These are phyloP conservation scores for Yamadazyma blattariae DNA, from an alignment of 1,139 yeast genomes.

Conservation along the genomic window DNA sequence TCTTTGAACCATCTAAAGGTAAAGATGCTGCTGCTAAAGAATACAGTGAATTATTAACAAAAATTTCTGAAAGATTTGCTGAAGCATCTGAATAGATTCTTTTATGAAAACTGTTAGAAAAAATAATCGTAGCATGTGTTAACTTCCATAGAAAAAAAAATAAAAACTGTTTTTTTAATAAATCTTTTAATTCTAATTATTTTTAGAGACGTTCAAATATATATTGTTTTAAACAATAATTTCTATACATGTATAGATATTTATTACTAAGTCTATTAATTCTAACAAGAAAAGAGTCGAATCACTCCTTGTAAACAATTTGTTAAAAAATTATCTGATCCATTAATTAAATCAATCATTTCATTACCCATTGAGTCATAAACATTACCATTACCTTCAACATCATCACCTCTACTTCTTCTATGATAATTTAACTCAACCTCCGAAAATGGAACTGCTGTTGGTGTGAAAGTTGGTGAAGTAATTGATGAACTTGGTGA, in stretches of 20 bases:
- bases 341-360: constrained; percentile 16
- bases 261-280: background rate
- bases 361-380: constrained; percentile 19
- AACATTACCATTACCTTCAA: constrained; percentile 10
- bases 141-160: too few species aligned
- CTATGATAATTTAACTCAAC: constrained; percentile 16
- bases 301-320: constrained; percentile 11
- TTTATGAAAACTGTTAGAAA: too few species aligned
- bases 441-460: constrained; percentile 24
- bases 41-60: constrained; percentile 70
- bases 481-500: background rate
- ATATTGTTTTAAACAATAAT: background rate
- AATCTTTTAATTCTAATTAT: constrained; percentile 3
- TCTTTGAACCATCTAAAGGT: constrained; percentile 93
- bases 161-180: too few species aligned
- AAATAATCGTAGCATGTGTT: background rate
- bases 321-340: constrained; percentile 18
- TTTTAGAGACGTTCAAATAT: constrained; percentile 1
- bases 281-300: constrained; percentile 5
- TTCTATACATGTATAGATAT: constrained; percentile 1
- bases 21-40: constrained; percentile 71
- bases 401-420: background rate
- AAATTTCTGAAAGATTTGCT: constrained; percentile 86
- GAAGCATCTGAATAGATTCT: constrained; percentile 84
- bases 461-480: constrained; percentile 21